Base-by-base conservation (phyloP, 1,284 basidiomycete genomes). In the Uromyces viciae-fabae region DNA sequence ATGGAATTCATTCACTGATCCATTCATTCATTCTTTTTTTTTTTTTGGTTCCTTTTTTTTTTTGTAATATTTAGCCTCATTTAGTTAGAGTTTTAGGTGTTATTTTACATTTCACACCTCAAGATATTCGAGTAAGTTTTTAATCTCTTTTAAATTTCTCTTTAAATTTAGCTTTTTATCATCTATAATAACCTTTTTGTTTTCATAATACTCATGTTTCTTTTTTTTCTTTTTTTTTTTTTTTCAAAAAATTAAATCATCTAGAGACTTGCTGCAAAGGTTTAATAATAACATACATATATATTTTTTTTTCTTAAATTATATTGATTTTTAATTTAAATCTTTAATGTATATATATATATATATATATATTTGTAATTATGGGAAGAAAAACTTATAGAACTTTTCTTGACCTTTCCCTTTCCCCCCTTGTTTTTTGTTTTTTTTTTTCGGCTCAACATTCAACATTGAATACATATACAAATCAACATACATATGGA, bases 21-120 rank as follows among this genome's bases (percentile, higher is more conserved):
- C n/a, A n/a, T n/a, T 58, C 25, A 25, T 49, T 38, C n/a, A 54
- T 40, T 22, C 33, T 28, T 25, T 31, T 73, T 9, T 25, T n/a
- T n/a, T 22, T 9, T 36, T 25, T 46, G 36, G 15, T 46, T 3
- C 42, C 25, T n/a, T 54, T 46, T 25, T 17, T 31, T 40, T 38
- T 36, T 14, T 54, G 64, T 38, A 36, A 71, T 33, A 33, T 19
- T 31, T 28, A 94, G 91, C 93, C 94, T 0, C 94, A 94, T 85
- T 90, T 98, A 54, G 91, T 97, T 36, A 90, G 92, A 81, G 94
- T 98, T 0, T 86, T 98, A 64, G 94, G 93, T 0, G 94, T 94
- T 60, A 95, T 98, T 71, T 86, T 98, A 60, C 92, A 91, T 75
- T 97, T 98, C 84, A 98, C 95, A 1, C 95, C 95, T 1, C 93